Evolutionary conservation across 2,329 filamentous ascomycete species (phyloP), one percentile per base, ranked within the genome.

Genomic region (Didymella pinodella): DNA sequence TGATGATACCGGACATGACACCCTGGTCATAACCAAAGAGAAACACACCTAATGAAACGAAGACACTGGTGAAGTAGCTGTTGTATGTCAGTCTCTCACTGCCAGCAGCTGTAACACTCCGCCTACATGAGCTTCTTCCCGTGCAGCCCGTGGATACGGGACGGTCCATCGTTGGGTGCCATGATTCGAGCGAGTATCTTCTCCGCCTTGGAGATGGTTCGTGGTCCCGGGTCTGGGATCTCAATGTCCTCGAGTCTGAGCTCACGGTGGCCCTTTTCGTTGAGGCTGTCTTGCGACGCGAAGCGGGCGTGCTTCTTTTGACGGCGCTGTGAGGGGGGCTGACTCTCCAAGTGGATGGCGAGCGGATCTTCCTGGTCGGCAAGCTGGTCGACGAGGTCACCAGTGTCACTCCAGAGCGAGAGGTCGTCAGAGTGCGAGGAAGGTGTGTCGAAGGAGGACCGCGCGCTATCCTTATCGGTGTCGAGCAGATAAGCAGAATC

Each of bases 51-150:
- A 95, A 80, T 57, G 91, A 93, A 62, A 94, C 91, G 74, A 94
- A 91, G 46, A 97, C 90, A 79, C 92, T 97, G 48, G 93, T 97
- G 75, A 97, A 97, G 77, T 97, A 97, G 65, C 93, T 96, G 72
- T 54, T 3, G 7, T n/a, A n/a, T 26, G 47, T 70, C 56, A 71
- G 65, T 32, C 18, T 11, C n/a, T n/a, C 7, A 7, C 12, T 25
- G 38, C 18, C 7, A 16, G 41, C 26, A 29, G 1, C 28, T 44
- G 22, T 45, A 28, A 14, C 28, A 11, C 34, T 25, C 22, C 51
- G 29, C 87, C 71, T 86, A 97, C 90, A 99, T 86, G 73, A 99
- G 84, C 79, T 94, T 89, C 83, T 96, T 97, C 81, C 95, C 95
- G 72, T 96, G 96, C 70, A 99, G 86, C 83, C 95, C 95, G 81